Percentiles rank a stretch among this genome's conserved stretches.
Evolutionary conservation across 2,329 filamentous ascomycete genomes (phyloP).

Genomic region (Colletotrichum sp.): DNA sequence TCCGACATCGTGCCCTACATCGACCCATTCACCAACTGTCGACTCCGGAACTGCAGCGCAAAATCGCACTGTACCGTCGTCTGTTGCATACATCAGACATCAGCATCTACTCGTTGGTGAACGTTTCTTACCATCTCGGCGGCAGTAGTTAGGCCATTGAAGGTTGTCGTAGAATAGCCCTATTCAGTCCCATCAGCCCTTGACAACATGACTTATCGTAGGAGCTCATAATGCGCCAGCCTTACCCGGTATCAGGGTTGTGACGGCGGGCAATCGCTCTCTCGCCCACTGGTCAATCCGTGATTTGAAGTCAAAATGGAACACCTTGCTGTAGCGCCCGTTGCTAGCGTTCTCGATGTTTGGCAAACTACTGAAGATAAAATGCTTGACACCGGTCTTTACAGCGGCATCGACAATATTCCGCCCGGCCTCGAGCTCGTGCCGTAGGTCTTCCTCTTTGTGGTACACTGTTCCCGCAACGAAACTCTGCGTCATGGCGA

Average conservation of each 20-base stretch:
- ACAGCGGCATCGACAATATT: background rate
- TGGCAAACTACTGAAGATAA: background rate
- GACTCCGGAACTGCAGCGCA: background rate
- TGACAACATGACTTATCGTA: background rate
- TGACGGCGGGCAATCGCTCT: background rate
- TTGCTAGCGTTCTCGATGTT: background rate
- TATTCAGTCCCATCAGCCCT: background rate
- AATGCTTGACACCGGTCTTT: background rate
- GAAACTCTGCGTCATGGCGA: background rate
- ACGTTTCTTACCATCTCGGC: background rate
- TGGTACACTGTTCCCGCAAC: background rate
- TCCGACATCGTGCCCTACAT: background rate
- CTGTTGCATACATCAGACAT: background rate
- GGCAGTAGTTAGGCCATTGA: background rate
- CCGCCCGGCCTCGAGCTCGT: background rate
- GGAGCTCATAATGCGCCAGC: background rate
- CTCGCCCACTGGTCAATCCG: background rate
- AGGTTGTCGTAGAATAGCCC: background rate
- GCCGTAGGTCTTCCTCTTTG: background rate
- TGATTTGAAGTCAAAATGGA: background rate
- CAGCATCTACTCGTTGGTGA: too few species aligned
- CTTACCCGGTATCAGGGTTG: background rate
- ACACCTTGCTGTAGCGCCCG: background rate
- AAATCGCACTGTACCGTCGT: background rate
- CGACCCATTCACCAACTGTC: background rate